Evolutionary conservation across 139 green algal genomes (phyloP).

Genomic region (Parachlorella kessleri): DNA sequence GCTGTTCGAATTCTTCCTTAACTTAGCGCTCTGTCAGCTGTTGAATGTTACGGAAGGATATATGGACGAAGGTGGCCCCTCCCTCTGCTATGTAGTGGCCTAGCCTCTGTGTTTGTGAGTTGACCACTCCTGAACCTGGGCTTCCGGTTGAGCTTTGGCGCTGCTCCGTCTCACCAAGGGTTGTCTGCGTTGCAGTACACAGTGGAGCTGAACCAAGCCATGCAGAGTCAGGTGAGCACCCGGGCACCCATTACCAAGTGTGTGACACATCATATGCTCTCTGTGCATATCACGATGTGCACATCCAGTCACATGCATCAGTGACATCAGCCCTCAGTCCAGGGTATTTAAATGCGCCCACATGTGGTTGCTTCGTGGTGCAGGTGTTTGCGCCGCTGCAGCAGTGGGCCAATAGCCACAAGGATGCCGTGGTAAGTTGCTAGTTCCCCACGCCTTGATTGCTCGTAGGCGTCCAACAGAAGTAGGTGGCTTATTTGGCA

Average conservation of each 20-base stretch:
- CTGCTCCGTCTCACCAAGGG: neutral
- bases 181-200: neutral
- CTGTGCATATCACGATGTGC: too few species aligned
- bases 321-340: too few species aligned
- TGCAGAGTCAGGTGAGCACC: neutral
- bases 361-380: too few species aligned
- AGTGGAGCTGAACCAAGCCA: neutral
- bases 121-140: neutral
- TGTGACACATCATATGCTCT: too few species aligned
- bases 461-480: neutral
- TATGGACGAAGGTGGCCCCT: too few species aligned
- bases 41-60: too few species aligned
- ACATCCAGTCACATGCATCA: too few species aligned
- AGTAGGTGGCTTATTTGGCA: neutral
- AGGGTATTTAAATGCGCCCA: too few species aligned
- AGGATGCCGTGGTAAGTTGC: neutral
- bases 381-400: neutral
- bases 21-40: too few species aligned
- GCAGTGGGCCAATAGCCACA: neutral
- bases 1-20: too few species aligned
- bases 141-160: neutral
- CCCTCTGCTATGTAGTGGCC: neutral
- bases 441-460: neutral
- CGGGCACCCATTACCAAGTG: too few species aligned
- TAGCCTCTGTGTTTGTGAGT: neutral